Conservation (phyloP, 768 basidiomycete species). For the Boletellus sp. region DNA sequence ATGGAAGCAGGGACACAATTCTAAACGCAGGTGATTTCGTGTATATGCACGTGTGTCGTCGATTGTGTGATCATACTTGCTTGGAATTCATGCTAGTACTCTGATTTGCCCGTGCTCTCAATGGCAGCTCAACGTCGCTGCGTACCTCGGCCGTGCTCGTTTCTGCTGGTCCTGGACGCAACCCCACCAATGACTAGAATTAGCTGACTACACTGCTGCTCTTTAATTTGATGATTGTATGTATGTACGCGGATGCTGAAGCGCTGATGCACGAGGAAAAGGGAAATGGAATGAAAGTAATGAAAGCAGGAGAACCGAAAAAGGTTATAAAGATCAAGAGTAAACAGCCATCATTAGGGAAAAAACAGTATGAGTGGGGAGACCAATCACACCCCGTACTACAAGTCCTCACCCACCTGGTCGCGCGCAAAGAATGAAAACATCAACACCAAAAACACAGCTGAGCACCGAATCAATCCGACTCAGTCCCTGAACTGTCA, state of each 20-base stretch:
- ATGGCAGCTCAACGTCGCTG: no score
- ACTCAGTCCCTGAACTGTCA: slow-evolving; percentile 81
- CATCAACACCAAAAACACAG: slow-evolving; percentile 13
- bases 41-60: background rate
- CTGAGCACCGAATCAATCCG: slow-evolving; percentile 49
- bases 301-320: slow-evolving; percentile 27
- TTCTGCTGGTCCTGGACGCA: slow-evolving; percentile 23
- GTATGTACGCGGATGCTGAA: slow-evolving; percentile 37
- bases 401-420: slow-evolving; percentile 21
- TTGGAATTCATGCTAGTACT: slow-evolving; percentile 4
- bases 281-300: slow-evolving; percentile 13
- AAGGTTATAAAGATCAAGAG: slow-evolving; percentile 38
- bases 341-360: slow-evolving; percentile 26
- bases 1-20: slow-evolving; percentile 31
- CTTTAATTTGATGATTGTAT: slow-evolving; percentile 41
- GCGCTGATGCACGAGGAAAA: slow-evolving; percentile 24
- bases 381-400: slow-evolving; percentile 11
- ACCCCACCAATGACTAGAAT: slow-evolving; percentile 30
- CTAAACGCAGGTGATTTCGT: slow-evolving; percentile 19
- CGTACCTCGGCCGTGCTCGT: background rate
- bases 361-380: slow-evolving; percentile 26
- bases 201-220: slow-evolving; percentile 51
- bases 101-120: background rate
- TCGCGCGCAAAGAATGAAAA: slow-evolving; percentile 12
- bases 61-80: background rate